phyloP scores from a whole-genome alignment of 1,284 basidiomycete genomes.

The Rhodotorula sp. region DNA sequence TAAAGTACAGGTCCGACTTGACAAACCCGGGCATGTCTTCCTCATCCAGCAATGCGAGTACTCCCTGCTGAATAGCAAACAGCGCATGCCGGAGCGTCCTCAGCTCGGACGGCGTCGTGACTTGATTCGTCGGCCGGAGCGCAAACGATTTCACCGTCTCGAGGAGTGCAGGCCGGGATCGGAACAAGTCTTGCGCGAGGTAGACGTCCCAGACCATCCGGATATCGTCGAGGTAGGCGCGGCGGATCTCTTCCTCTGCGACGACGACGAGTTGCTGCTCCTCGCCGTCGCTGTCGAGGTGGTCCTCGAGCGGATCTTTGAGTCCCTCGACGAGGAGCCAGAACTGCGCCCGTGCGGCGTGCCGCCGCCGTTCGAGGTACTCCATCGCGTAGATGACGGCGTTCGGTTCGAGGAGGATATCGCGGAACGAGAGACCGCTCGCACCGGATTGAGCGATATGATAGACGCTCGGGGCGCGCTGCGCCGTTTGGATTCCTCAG shows the following conservation, averaged over 20 bases:
- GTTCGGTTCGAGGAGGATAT: constrained; percentile 79
- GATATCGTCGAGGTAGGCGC: constrained; percentile 67
- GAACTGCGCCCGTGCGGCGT: constrained; percentile 86
- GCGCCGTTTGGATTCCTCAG: neutral
- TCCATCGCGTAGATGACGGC: constrained; percentile 96
- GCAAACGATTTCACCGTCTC: constrained; percentile 69
- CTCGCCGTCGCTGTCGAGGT: constrained; percentile 1
- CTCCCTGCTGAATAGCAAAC: constrained; percentile 76
- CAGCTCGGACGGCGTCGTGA: constrained; percentile 56
- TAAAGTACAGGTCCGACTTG: constrained; percentile 83
- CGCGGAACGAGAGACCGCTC: constrained; percentile 55
- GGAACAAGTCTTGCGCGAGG: constrained; percentile 62
- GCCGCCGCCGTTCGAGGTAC: constrained; percentile 87
- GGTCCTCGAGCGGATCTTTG: constrained; percentile 86
- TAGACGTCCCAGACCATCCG: constrained; percentile 82
- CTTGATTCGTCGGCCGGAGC: constrained; percentile 42
- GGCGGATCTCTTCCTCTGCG: neutral
- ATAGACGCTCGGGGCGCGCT: constrained; percentile 16
- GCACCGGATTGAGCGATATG: neutral
- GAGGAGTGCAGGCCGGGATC: constrained; percentile 68
- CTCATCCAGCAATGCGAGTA: constrained; percentile 81
- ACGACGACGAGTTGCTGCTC: neutral
- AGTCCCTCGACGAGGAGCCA: constrained; percentile 97
- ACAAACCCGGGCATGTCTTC: constrained; percentile 85
- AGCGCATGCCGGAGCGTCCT: constrained; percentile 70